A percentile compares a stretch with the other conserved stretches of the same genome.
Conservation (phyloP, 352 stramenopile species). For the Phytophthora sojae region DNA sequence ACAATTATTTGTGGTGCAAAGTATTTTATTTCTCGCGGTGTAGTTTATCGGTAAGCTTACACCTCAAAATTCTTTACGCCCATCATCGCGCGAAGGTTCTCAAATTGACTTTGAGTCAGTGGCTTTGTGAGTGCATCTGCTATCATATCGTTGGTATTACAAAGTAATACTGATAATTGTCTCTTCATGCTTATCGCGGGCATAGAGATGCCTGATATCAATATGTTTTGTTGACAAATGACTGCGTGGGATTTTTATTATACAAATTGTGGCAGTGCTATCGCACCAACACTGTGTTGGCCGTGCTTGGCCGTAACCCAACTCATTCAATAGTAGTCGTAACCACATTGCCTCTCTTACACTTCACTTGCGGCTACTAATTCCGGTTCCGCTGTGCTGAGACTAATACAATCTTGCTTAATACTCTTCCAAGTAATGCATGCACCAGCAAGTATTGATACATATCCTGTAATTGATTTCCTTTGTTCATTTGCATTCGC, state of each 20-base stretch:
- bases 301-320: neutral
- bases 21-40: too few species aligned
- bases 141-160: constrained; percentile 18
- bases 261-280: too few species aligned
- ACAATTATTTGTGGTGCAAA: too few species aligned
- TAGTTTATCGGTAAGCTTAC: too few species aligned
- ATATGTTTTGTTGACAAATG: too few species aligned
- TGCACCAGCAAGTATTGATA: constrained; percentile 17
- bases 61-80: too few species aligned
- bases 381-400: constrained; percentile 5
- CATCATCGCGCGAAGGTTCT: neutral
- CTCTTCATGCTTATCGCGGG: neutral
- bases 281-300: too few species aligned
- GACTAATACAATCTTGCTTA: constrained; percentile 18
- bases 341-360: constrained; percentile 10
- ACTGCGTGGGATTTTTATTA: too few species aligned
- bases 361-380: constrained; percentile 7
- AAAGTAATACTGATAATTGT: constrained; percentile 9
- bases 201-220: too few species aligned
- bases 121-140: constrained; percentile 8
- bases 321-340: constrained; percentile 3
- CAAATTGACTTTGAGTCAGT: neutral
- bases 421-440: constrained; percentile 18
- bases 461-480: constrained; percentile 13
- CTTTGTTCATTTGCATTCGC: constrained; percentile 15